Conservation (phyloP, 768 basidiomycete genomes). For the Panellus pusillus region DNA sequence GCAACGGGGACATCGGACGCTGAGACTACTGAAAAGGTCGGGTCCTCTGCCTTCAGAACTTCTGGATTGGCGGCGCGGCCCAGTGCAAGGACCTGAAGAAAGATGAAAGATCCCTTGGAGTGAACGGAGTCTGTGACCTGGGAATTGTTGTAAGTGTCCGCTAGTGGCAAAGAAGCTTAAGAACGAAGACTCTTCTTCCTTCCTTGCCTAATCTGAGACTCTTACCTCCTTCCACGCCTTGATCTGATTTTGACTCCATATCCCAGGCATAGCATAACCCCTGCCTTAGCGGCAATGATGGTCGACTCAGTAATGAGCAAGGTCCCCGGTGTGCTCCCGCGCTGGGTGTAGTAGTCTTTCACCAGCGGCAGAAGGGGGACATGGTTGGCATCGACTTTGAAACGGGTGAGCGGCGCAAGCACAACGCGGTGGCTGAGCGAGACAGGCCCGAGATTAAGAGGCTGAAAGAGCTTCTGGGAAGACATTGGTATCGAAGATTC, state of each 20-base stretch:
- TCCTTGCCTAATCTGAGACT: too few species aligned
- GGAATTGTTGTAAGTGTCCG: not conserved
- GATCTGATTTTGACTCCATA: constrained; percentile 43
- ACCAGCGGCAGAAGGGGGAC: constrained; percentile 27
- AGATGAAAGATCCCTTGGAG: constrained; percentile 44
- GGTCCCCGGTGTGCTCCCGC: constrained; percentile 34
- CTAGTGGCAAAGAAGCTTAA: not conserved
- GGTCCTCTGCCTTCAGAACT: constrained; percentile 29
- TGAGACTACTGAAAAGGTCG: constrained; percentile 26
- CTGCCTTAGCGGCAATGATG: constrained; percentile 29
- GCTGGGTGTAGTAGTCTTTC: constrained; percentile 31
- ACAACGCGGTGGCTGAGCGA: constrained; percentile 32
- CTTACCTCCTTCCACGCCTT: constrained; percentile 43
- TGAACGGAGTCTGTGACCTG: constrained; percentile 50
- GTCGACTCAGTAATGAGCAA: constrained; percentile 45
- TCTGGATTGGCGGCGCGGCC: constrained; percentile 31
- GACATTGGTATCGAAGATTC: too few species aligned
- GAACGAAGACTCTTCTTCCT: too few species aligned
- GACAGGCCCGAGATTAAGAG: constrained; percentile 1
- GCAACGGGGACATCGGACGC: constrained; percentile 24
- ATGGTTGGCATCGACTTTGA: constrained; percentile 25
- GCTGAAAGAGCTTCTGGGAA: constrained; percentile 5
- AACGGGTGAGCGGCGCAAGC: constrained; percentile 34
- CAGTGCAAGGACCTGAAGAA: constrained; percentile 46
- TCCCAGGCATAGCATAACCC: constrained; percentile 37